Base-by-base conservation (phyloP, 441 rosid species). In the Eugenia klotzschiana region DNA sequence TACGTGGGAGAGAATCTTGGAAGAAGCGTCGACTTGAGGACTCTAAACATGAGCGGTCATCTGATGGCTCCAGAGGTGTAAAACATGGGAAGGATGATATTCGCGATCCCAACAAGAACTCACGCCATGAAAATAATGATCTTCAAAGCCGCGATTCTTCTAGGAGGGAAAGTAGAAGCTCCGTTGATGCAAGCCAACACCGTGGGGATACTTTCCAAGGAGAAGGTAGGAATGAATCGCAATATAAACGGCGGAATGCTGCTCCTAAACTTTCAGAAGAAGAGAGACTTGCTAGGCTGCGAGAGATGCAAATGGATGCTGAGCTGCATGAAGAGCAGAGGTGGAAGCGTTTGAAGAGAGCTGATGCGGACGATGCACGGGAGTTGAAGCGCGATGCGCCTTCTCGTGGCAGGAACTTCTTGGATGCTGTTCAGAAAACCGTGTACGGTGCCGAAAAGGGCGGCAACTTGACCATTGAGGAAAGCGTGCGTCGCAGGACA, bases 241-340 rank as follows among this genome's bases (percentile, higher is more conserved):
- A 86, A 53, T 41, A 87, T 73, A 95, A 86, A 86, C 87, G 88
- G 0, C 84, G 89, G 50, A 83, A 82, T 83, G 88, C 73, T 60
- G 88, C 91, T 14, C 83, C 94, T 51, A 95, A 93, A 84, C 90
- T 96, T 80, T 87, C 98, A 26, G 98, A 92, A 88, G 96, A 95
- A 84, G 98, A 96, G 84, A 90, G 94, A 86, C 94, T 94, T 81
- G 95, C 98, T 74, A 94, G 88, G 88, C 86, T 96, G 79, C 87
- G 79, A 83, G 94, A 90, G 89, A 95, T 96, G 99, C 96, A 92
- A 89, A 86, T 64, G 84, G 93, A 95, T 85, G 99, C 98, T 50
- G 95, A 93, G 90, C 83, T 94, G 87, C 96, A 96, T 18, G 98
- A 93, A 83, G 98, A 93, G 82, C 98, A 94, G 74, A 92, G 99